Evolutionary conservation across 2,329 filamentous ascomycete species (phyloP).

Genomic region (Torrubiella hemipterigena): DNA sequence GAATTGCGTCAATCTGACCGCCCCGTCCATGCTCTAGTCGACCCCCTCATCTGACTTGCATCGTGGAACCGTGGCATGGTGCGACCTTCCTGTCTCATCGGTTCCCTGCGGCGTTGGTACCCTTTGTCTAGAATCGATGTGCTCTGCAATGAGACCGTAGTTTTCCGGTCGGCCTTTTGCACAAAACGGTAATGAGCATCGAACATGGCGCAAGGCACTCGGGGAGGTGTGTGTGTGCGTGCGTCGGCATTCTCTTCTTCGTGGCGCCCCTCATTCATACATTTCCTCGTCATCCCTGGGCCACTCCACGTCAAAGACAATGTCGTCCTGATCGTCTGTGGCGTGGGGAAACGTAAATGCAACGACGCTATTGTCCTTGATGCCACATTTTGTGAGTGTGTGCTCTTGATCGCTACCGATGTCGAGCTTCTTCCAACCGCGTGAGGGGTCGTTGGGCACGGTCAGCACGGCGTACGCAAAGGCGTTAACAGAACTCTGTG

Average conservation of each 20-base stretch:
- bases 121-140: no score
- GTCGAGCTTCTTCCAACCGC: conserved; percentile 38
- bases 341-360: conserved; percentile 36
- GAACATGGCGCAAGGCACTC: no score
- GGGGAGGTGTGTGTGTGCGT: no score
- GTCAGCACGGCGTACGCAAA: conserved; percentile 37
- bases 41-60: no score
- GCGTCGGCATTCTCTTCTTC: neutral
- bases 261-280: conserved; percentile 8
- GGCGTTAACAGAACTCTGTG: conserved; percentile 26
- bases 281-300: conserved; percentile 29
- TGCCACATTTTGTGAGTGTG: conserved; percentile 26
- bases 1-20: no score
- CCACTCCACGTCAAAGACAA: conserved; percentile 32
- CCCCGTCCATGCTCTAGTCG: no score
- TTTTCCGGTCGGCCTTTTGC: no score
- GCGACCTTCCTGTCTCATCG: no score
- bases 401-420: conserved; percentile 20
- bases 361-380: conserved; percentile 35
- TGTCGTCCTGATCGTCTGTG: conserved; percentile 23
- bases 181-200: no score
- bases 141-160: no score
- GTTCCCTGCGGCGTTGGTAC: no score
- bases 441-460: conserved; percentile 28
- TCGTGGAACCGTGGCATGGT: no score